Base-by-base conservation (phyloP, 192 early-diverging fungal genomes). In the Diversispora epigaea region DNA sequence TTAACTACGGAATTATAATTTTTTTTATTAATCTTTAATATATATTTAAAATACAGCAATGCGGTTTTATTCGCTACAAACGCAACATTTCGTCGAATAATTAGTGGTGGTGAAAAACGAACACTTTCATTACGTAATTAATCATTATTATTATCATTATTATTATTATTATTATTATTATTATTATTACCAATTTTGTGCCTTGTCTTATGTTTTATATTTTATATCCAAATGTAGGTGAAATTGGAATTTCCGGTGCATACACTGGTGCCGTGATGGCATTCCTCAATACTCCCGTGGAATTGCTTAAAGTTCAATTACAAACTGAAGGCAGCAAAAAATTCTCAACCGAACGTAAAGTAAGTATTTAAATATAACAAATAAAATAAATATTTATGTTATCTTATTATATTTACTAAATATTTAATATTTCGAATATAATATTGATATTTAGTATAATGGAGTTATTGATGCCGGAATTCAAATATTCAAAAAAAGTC, bases 381-480 rank as follows among this genome's bases (percentile, higher is more conserved):
- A 79, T 83, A 80, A 55, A n/a, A n/a, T n/a, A n/a, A n/a, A n/a
- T n/a, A n/a, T n/a, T n/a, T n/a, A 75, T 75, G 4, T 79, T 71
- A 61, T 72, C 65, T 21, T 60, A 56, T 58, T 66, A 49, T 41
- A 25, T n/a, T 62, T 54, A 19, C 49, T 43, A 67, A 21, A 61
- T 61, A 19, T 19, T 2, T 3, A 32, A 11, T 21, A 32, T 61
- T 11, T 21, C 6, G 22, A 61, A 10, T 45, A 5, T 45, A 17
- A n/a, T 47, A 12, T 43, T 49, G 5, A 39, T 41, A 45, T 14
- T 39, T 44, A 92, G 85, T 99, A 96, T 89, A 94, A 89, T 78
- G 94, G 94, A 74, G 94, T 96, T 46, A 73, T 93, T 73, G 93
- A 97, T 85, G 95, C 94, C 40, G 93, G 91, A 55, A 77, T 84